These are phyloP conservation scores for Thielaviopsis cerberus DNA, from an alignment of 2,329 filamentous ascomycete species.

Conservation along the genomic window DNA sequence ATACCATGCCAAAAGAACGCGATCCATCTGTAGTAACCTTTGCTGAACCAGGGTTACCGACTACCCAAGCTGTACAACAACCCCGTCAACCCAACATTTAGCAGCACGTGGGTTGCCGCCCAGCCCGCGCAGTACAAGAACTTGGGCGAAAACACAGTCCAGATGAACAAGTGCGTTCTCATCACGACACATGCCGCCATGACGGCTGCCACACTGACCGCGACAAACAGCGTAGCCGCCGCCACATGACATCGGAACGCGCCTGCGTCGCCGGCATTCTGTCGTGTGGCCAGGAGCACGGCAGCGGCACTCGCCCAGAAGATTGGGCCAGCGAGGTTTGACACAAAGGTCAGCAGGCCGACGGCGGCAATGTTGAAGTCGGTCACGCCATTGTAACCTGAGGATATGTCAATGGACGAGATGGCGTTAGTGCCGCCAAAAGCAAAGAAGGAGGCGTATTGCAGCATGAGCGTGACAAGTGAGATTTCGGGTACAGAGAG, in stretches of 20 bases:
- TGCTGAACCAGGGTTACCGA: neutral
- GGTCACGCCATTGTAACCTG: constrained; percentile 79
- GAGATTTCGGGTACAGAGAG: constrained; percentile 41
- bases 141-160: constrained; percentile 97
- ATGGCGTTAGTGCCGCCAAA: constrained; percentile 86
- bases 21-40: neutral
- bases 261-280: constrained; percentile 14
- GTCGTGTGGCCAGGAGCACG: constrained; percentile 31
- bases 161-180: constrained; percentile 84
- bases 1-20: too few species aligned
- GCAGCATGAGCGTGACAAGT: constrained; percentile 54
- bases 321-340: constrained; percentile 81
- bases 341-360: constrained; percentile 63
- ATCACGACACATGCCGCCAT: constrained; percentile 78
- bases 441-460: constrained; percentile 74
- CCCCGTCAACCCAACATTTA: constrained; percentile 48
- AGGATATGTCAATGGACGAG: constrained; percentile 84
- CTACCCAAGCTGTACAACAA: constrained; percentile 29
- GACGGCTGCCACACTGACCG: constrained; percentile 47
- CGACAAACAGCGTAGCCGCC: constrained; percentile 51
- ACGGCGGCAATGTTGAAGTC: constrained; percentile 68
- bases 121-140: constrained; percentile 85
- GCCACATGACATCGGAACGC: constrained; percentile 36
- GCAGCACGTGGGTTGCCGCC: constrained; percentile 64
- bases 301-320: constrained; percentile 63